Conservation (phyloP, 2,329 filamentous ascomycete genomes). For the Penicillium hesseltinei region DNA sequence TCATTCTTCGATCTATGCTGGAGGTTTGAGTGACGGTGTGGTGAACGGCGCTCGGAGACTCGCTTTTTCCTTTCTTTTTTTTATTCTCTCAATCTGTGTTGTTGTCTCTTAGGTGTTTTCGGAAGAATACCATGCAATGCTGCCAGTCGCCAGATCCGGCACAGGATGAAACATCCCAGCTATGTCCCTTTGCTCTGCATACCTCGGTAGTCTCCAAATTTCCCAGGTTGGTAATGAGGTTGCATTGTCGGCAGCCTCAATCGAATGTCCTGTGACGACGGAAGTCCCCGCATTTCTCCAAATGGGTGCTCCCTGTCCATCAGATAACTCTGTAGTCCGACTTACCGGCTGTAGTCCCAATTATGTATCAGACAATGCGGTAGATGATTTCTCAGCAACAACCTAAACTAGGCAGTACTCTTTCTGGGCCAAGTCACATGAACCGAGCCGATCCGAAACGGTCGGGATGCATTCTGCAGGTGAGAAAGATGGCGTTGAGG, state of each 20-base stretch:
- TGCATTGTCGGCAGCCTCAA: background rate
- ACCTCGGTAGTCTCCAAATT: background rate
- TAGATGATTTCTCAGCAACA: conserved; percentile 1
- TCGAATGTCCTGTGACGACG: background rate
- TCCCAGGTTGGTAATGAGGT: background rate
- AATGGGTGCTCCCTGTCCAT: background rate
- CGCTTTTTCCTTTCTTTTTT: background rate
- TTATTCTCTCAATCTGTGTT: background rate
- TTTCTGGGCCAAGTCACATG: conserved; percentile 13
- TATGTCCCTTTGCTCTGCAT: background rate
- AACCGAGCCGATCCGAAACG: conserved; percentile 14
- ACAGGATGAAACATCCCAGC: background rate
- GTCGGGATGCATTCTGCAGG: conserved; percentile 12
- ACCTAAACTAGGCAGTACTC: conserved; percentile 1
- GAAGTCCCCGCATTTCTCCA: background rate
- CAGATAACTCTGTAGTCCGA: conserved; percentile 1
- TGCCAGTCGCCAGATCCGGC: background rate
- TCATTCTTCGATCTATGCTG: conserved; percentile 40
- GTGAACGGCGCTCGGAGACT: background rate
- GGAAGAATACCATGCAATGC: conserved; percentile 4
- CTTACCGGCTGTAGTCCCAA: background rate
- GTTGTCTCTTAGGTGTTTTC: background rate
- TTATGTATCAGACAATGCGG: background rate
- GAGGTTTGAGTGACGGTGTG: conserved; percentile 16
- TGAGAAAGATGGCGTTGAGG: conserved; percentile 1